phyloP scores from a whole-genome alignment of 176 grass and related monocot species.

The Hyparrhenia diplandra region DNA sequence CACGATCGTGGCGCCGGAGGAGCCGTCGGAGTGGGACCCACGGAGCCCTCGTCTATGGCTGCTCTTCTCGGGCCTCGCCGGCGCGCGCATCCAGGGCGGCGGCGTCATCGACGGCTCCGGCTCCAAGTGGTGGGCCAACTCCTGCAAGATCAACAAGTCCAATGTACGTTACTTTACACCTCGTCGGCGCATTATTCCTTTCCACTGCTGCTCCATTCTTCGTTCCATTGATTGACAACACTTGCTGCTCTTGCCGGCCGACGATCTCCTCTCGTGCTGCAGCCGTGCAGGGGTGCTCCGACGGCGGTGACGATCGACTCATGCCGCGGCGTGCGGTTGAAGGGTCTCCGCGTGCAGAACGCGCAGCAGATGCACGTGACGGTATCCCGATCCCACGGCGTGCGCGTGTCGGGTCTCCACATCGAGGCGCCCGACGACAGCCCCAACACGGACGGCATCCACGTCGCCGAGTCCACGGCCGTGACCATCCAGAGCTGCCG shows the following conservation, averaged over 20 bases:
- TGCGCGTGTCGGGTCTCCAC: constrained; percentile 47
- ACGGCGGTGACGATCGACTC: constrained; percentile 81
- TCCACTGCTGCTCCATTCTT: too few species aligned
- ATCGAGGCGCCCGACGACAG: constrained; percentile 70
- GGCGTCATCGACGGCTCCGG: constrained; percentile 94
- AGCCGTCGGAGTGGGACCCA: constrained; percentile 71
- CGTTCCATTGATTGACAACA: neutral
- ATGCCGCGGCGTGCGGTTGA: constrained; percentile 45
- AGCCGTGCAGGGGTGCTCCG: constrained; percentile 76
- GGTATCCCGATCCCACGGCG: constrained; percentile 46
- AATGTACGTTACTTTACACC: constrained; percentile 12
- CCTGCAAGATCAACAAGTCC: constrained; percentile 82
- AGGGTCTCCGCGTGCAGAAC: constrained; percentile 60
- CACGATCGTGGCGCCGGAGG: constrained; percentile 76
- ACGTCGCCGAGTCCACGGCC: constrained; percentile 67
- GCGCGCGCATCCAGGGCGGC: constrained; percentile 68
- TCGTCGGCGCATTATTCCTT: too few species aligned
- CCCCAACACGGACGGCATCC: constrained; percentile 96
- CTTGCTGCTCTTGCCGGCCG: neutral
- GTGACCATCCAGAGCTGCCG: constrained; percentile 55
- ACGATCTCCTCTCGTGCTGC: neutral
- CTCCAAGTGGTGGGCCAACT: constrained; percentile 91
- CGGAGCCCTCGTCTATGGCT: constrained; percentile 60
- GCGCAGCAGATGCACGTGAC: constrained; percentile 90
- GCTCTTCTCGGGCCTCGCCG: constrained; percentile 59